A percentile compares a stretch with the other conserved stretches of the same genome.
phyloP scores from a whole-genome alignment of 371 early-diverging fungal genomes.

The Haplosporangium sp. region DNA sequence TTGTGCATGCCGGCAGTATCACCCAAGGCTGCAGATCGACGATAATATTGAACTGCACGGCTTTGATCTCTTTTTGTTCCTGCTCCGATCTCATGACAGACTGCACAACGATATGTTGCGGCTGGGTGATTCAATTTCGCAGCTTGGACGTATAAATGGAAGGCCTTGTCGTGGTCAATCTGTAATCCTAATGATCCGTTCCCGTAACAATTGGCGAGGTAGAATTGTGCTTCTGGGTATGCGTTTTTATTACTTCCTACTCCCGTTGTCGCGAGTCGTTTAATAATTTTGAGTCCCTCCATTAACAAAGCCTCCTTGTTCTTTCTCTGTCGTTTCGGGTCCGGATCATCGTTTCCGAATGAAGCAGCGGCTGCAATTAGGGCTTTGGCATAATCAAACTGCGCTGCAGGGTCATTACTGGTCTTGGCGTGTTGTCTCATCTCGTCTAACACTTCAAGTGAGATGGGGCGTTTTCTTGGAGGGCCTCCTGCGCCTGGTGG shows the following conservation, averaged over 20 bases:
- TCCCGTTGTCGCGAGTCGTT: conserved; percentile 75
- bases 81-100: conserved; percentile 95
- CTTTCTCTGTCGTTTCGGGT: conserved; percentile 75
- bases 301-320: conserved; percentile 73
- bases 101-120: conserved; percentile 94
- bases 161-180: conserved; percentile 91
- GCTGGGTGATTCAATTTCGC: conserved; percentile 93
- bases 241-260: conserved; percentile 75
- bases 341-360: conserved; percentile 68
- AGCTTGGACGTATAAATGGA: conserved; percentile 90
- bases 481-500: conserved; percentile 8
- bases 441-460: conserved; percentile 76
- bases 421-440: conserved; percentile 82
- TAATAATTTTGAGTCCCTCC: conserved; percentile 86
- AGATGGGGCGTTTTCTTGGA: conserved; percentile 55
- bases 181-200: conserved; percentile 78
- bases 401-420: conserved; percentile 80
- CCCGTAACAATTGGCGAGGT: conserved; percentile 90
- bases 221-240: conserved; percentile 92
- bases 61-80: conserved; percentile 90
- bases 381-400: conserved; percentile 86
- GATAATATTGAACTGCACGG: conserved; percentile 91
- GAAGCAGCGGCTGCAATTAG: conserved; percentile 69
- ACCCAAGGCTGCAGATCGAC: conserved; percentile 94
- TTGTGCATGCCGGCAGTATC: conserved; percentile 97